These are phyloP conservation scores for Saccharomycopsis oosterbeekiorum DNA, from an alignment of 805 yeast genomes.

Conservation along the genomic window DNA sequence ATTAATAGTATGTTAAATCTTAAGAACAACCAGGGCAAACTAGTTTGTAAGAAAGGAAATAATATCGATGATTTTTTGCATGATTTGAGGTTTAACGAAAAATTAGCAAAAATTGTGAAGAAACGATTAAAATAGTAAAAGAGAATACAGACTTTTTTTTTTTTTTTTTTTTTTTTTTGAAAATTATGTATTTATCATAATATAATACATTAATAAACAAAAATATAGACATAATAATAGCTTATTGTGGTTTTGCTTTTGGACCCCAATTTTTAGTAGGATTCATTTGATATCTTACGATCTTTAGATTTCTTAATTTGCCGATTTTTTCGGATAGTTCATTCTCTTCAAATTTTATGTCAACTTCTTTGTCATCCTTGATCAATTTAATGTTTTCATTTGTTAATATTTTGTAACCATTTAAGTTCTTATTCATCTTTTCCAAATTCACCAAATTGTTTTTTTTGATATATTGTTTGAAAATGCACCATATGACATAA, in stretches of 20 bases:
- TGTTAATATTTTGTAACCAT: slow-evolving; percentile 49
- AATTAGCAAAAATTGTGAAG: background rate
- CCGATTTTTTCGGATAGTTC: slow-evolving; percentile 48
- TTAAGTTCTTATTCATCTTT: slow-evolving; percentile 38
- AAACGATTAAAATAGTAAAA: background rate
- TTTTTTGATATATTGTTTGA: slow-evolving; percentile 50
- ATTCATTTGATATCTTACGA: slow-evolving; percentile 83
- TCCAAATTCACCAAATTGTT: slow-evolving; percentile 32
- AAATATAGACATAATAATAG: background rate
- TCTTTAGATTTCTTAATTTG: slow-evolving; percentile 59
- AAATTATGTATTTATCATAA: background rate
- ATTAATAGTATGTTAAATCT: background rate
- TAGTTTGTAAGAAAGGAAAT: background rate
- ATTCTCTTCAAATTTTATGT: slow-evolving; percentile 52
- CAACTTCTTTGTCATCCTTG: slow-evolving; percentile 24
- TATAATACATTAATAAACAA: background rate
- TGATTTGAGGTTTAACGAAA: background rate
- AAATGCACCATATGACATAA: slow-evolving; percentile 64
- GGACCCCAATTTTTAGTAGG: slow-evolving; percentile 98
- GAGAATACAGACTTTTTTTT: background rate
- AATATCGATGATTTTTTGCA: background rate
- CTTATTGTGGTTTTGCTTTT: slow-evolving; percentile 56
- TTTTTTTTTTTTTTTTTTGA: background rate
- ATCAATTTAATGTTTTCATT: slow-evolving; percentile 29
- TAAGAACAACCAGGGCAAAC: background rate